phyloP scores from a whole-genome alignment of 129 eudicot species.

The Rutidosis leptorrhynchoides region DNA sequence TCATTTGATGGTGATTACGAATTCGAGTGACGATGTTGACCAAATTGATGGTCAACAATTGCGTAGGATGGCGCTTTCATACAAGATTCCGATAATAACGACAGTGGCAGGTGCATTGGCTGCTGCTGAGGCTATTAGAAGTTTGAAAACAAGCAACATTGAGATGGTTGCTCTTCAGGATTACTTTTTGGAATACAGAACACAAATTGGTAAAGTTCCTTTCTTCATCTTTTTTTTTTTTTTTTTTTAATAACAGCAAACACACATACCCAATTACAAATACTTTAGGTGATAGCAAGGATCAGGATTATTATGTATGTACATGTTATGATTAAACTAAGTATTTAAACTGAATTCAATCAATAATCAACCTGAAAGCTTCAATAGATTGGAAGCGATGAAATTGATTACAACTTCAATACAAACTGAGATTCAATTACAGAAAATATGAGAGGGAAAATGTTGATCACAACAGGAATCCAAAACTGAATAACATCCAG shows the following conservation, averaged over 20 bases:
- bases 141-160: constrained; percentile 55
- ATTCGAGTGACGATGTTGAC: constrained; percentile 72
- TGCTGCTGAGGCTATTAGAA: constrained; percentile 72
- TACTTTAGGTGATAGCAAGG: too few species aligned
- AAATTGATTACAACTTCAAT: too few species aligned
- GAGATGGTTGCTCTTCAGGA: constrained; percentile 88
- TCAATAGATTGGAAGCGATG: too few species aligned
- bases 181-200: constrained; percentile 38
- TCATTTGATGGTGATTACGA: constrained; percentile 83
- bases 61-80: constrained; percentile 91
- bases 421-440: too few species aligned
- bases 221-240: not conserved
- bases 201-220: constrained; percentile 17
- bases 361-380: too few species aligned
- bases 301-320: too few species aligned
- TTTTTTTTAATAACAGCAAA: not conserved
- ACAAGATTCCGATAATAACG: constrained; percentile 77
- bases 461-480: too few species aligned
- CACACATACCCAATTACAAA: too few species aligned
- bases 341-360: too few species aligned
- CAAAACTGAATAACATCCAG: too few species aligned
- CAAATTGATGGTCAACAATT: constrained; percentile 76
- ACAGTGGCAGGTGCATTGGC: constrained; percentile 92
- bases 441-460: too few species aligned
- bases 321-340: too few species aligned